Evolutionary conservation across 306 rosid species (phyloP).

Genomic region (Styphnolobium japonicum): DNA sequence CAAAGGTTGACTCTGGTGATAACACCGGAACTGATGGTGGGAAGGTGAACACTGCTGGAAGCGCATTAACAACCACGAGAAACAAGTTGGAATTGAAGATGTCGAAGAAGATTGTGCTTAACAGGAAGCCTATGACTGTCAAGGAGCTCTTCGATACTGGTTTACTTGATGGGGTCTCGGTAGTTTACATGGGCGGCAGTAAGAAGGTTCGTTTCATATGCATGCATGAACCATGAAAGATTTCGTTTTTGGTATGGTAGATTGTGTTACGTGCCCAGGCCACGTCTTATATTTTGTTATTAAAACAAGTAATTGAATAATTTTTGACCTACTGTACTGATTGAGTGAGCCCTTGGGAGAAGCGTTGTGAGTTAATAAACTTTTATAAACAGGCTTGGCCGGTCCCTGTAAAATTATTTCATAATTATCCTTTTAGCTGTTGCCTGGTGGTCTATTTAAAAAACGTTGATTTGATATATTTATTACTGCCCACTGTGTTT

Average conservation of each 20-base stretch:
- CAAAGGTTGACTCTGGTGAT: slow-evolving; percentile 32
- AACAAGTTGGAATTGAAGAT: slow-evolving; percentile 61
- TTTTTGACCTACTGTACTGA: neutral
- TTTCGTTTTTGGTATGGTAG: neutral
- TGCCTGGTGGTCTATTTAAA: neutral
- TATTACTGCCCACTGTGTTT: neutral
- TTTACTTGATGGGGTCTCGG: slow-evolving; percentile 79
- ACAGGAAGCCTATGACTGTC: slow-evolving; percentile 68
- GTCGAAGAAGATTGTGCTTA: slow-evolving; percentile 67
- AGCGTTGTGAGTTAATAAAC: neutral
- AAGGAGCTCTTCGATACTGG: slow-evolving; percentile 84
- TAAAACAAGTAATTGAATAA: neutral
- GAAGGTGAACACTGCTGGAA: slow-evolving; percentile 17
- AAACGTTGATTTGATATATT: neutral
- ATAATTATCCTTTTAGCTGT: neutral
- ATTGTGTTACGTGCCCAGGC: neutral
- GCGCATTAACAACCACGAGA: slow-evolving; percentile 32
- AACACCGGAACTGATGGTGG: slow-evolving; percentile 32
- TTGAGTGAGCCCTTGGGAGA: neutral
- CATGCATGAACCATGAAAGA: neutral
- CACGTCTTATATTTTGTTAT: neutral
- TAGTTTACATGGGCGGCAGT: slow-evolving; percentile 73
- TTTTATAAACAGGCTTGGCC: neutral
- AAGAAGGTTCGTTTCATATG: slow-evolving; percentile 52
- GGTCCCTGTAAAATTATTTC: neutral